Evolutionary conservation across 2,329 filamentous ascomycete species (phyloP), one percentile per base, ranked within the genome.

Genomic region (Alternaria ventricosa): DNA sequence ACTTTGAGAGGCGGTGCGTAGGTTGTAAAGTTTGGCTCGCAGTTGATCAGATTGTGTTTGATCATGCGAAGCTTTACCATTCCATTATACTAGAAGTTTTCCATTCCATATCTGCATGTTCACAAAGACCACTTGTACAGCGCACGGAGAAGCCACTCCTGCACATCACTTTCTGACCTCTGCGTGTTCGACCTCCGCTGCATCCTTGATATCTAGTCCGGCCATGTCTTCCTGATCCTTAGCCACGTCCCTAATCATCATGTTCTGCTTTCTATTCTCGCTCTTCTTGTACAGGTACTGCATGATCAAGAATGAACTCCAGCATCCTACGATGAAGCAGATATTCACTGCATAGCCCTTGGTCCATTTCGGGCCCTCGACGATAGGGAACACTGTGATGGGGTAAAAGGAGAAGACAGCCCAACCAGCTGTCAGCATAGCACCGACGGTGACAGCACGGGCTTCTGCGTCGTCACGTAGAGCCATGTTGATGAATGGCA

Each of bases 271-370:
- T 57, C 62, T 76, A 54, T 69, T 73, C 67, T 78, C 75, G 47
- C 73, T 75, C 61, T 64, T 73, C 57, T 68, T 67, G 62, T 83
- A 78, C 5, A 83, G 47, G 18, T 80, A 71, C 36, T 83, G 73
- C 28, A 79, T 78, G 6, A 75, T 64, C 13, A 82, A 62, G 60
- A 84, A 84, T 8, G 79, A 78, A 44, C 69, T 65, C 83, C 82
- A 85, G 22, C 84, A 75, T 4, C 84, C 69, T 46, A 83, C 73
- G 36, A 82, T 80, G 55, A 86, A 86, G 0, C 78, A 80, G 51
- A 85, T 79, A 3, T 82, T 80, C 6, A 84, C 80, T 0, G 83
- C 82, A 77, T 84, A 86, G 0, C 84, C 84, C 28, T 83, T 83
- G 2, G 72, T 80, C 84, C 84, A 86, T 33, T 80, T 75, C 0